Conservation (phyloP, 2,329 filamentous ascomycete genomes). For the Hansfordia pulvinata region DNA sequence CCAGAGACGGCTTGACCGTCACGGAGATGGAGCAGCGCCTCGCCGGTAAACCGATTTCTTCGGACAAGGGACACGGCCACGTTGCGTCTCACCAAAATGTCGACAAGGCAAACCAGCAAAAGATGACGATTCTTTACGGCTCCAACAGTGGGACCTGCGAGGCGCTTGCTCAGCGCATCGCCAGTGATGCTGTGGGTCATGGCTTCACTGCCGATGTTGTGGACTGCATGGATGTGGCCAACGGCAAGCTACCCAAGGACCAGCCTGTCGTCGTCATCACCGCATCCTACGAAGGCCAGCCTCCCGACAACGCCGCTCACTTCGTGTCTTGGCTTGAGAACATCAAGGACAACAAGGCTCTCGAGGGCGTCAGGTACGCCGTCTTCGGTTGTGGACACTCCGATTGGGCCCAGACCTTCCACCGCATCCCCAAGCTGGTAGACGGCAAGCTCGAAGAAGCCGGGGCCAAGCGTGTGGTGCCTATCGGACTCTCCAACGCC, state of each 20-base stretch:
- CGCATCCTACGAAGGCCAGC: constrained; percentile 61
- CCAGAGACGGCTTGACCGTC: constrained; percentile 29
- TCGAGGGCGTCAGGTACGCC: constrained; percentile 47
- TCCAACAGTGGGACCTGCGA: constrained; percentile 67
- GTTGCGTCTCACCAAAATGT: too few species aligned
- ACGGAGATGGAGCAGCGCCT: constrained; percentile 32
- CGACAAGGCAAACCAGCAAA: constrained; percentile 19
- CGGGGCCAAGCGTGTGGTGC: constrained; percentile 32
- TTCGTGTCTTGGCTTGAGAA: constrained; percentile 55
- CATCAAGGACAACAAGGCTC: constrained; percentile 25
- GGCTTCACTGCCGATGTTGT: constrained; percentile 44
- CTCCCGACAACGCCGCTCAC: constrained; percentile 56
- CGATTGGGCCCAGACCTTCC: constrained; percentile 37
- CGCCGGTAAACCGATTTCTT: constrained; percentile 13
- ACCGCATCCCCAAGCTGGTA: constrained; percentile 39
- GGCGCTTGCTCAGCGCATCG: constrained; percentile 49
- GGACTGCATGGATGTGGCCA: constrained; percentile 46
- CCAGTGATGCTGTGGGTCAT: constrained; percentile 39
- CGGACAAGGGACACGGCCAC: too few species aligned
- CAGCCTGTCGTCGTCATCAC: constrained; percentile 54
- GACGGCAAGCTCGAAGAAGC: constrained; percentile 29
- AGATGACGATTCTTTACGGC: constrained; percentile 56
- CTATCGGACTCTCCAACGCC: constrained; percentile 35
- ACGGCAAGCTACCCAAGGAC: constrained; percentile 42
- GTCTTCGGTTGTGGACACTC: constrained; percentile 54